Evolutionary conservation across 2,329 filamentous ascomycete genomes (phyloP).

Genomic region (Aspergillus calidoustus): DNA sequence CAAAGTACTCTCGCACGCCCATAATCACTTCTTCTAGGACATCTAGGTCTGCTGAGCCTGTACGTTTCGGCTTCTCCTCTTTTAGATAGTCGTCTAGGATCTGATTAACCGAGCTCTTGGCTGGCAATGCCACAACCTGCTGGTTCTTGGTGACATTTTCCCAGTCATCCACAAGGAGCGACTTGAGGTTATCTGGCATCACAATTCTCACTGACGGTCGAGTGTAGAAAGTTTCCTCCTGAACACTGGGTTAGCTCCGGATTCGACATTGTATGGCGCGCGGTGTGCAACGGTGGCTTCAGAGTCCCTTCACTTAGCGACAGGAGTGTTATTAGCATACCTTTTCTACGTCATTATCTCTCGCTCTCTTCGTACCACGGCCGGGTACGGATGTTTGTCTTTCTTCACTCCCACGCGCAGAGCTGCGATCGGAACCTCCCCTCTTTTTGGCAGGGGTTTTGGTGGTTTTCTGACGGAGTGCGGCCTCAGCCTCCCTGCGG

Average conservation of each 20-base stretch:
- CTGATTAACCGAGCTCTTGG: conserved; percentile 71
- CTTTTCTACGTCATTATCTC: conserved; percentile 55
- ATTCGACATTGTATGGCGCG: neutral
- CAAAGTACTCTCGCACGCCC: conserved; percentile 91
- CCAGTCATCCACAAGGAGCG: conserved; percentile 95
- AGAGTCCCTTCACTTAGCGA: conserved; percentile 9
- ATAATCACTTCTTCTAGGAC: conserved; percentile 87
- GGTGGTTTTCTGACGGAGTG: conserved; percentile 37
- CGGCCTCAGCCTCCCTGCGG: conserved; percentile 47
- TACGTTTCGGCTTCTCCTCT: conserved; percentile 70
- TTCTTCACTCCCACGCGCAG: conserved; percentile 51
- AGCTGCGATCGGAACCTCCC: conserved; percentile 47
- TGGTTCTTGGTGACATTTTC: conserved; percentile 97
- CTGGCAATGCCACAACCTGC: conserved; percentile 83
- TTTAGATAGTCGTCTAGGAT: conserved; percentile 82
- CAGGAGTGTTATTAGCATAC: conserved; percentile 33
- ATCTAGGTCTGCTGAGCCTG: conserved; percentile 70
- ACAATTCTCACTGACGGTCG: conserved; percentile 84
- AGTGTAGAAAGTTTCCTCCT: conserved; percentile 88
- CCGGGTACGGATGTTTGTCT: conserved; percentile 49
- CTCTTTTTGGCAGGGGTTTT: conserved; percentile 46
- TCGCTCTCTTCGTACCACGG: conserved; percentile 49
- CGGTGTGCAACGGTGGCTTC: conserved; percentile 1
- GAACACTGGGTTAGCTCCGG: conserved; percentile 22
- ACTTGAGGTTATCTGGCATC: conserved; percentile 88